These are phyloP conservation scores for Hypoxylon sp. DNA, from an alignment of 2,329 filamentous ascomycete species.

Conservation along the genomic window DNA sequence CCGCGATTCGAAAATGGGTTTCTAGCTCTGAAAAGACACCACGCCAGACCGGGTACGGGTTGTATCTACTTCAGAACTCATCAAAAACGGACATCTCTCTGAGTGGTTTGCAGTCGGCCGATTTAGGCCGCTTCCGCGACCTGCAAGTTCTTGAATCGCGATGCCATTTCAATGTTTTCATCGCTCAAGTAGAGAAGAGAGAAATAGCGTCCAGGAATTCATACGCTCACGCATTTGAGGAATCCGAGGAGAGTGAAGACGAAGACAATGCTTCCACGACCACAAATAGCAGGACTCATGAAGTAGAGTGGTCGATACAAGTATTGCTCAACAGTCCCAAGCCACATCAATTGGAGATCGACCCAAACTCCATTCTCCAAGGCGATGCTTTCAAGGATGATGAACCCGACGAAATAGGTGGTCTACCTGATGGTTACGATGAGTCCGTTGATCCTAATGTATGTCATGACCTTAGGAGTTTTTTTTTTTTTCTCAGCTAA, in stretches of 20 bases:
- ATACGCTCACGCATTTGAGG: not conserved
- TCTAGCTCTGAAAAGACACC: not conserved
- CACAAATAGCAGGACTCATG: not conserved
- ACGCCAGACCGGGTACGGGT: not conserved
- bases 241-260: constrained; percentile 3
- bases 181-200: constrained; percentile 12
- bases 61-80: constrained; percentile 19
- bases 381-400: constrained; percentile 13
- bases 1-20: constrained; percentile 8
- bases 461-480: not conserved
- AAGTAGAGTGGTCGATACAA: constrained; percentile 7
- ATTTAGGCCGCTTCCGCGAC: constrained; percentile 1
- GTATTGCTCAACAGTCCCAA: not conserved
- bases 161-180: constrained; percentile 17
- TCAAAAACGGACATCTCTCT: constrained; percentile 8
- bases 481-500: not conserved
- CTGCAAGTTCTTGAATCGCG: constrained; percentile 10
- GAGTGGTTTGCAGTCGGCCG: not conserved
- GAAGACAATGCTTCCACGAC: not conserved
- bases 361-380: constrained; percentile 11
- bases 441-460: constrained; percentile 6
- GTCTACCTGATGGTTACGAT: constrained; percentile 1
- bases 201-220: not conserved
- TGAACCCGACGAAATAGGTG: constrained; percentile 16
- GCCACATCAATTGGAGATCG: constrained; percentile 3